Base-by-base conservation (phyloP, 345 rosid species). In the Gossypium herbaceum region DNA sequence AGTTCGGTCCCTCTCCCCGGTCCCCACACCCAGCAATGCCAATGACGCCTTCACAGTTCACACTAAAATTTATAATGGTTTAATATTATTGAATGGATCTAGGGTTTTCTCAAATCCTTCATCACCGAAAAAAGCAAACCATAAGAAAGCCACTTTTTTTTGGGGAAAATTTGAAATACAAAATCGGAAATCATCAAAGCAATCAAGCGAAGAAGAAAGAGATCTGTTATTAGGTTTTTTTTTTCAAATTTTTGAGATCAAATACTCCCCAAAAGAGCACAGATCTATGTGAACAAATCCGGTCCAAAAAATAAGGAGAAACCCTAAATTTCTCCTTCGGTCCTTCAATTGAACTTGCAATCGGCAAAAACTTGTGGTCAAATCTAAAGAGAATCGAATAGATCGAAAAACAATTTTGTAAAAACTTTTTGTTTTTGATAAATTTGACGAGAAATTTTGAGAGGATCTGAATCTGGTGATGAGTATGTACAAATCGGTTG, bases 401-500 rank as follows among this genome's bases (percentile, higher is more conserved):
- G 75, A 73, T 73, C 55, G 55, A 22, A 41, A 41, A 57, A 57
- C 75, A 34, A 34, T 34, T 34, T 58, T 59, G 43, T 44, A 15
- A 60, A 59, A 59, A 58, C 24, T 27, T 73, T 39, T 2, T 56
- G 19, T 4, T 59, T 72, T 67, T 44, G 79, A 77, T 85, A 81
- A 73, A 15, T 45, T 81, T 81, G 73, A 59, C n/a, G 50, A 48
- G 61, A 70, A 71, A 57, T 24, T 48, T 48, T 58, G 79, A 62
- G 79, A 62, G 62, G 81, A 69, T 57, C 76, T 61, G 71, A 72
- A 25, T 20, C 22, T 48, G 51, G 47, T 51, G 65, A 82, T 75
- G 81, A 87, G 69, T 75, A 91, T 82, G 93, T 85, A 79, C 82
- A 93, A 87, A 84, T 87, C 96, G 69, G 85, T 77, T 84, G 89